These are phyloP conservation scores for Solanum sparsipilum DNA, from an alignment of 257 asterid genomes.

Conservation along the genomic window DNA sequence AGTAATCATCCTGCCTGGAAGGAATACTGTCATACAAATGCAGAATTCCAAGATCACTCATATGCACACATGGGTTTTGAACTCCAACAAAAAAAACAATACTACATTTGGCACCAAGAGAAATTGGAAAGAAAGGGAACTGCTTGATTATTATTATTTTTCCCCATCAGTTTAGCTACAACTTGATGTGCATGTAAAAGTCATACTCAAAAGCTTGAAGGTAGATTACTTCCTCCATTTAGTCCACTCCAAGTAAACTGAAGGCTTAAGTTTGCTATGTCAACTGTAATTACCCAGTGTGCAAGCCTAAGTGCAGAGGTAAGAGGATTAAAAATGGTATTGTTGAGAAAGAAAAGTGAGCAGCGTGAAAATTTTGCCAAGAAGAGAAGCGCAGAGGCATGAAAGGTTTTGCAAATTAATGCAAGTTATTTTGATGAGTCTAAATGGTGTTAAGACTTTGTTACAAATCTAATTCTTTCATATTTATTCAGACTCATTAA, in stretches of 20 bases:
- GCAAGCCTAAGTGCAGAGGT: slow-evolving; percentile 42
- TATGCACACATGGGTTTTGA: not conserved
- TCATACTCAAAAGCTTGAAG: not conserved
- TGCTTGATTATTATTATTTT: not conserved
- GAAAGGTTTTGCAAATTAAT: too few relatives aligned
- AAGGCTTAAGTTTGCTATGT: slow-evolving; percentile 32
- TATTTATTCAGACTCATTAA: too few relatives aligned
- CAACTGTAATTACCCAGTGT: slow-evolving; percentile 39
- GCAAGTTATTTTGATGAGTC: too few relatives aligned
- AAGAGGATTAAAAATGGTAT: not conserved
- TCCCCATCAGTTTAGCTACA: not conserved
- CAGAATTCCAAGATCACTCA: not conserved
- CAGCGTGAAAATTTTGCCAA: not conserved
- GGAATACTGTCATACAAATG: not conserved
- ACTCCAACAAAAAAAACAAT: not conserved
- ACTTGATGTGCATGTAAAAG: not conserved
- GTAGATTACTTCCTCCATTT: not conserved
- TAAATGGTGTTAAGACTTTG: too few relatives aligned
- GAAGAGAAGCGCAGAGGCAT: too few relatives aligned
- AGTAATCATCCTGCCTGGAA: not conserved
- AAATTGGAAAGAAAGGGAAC: not conserved
- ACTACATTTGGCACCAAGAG: not conserved
- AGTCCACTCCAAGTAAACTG: slow-evolving; percentile 10
- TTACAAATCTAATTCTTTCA: too few relatives aligned
- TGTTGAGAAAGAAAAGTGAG: not conserved